Conservation (phyloP, 2,329 filamentous ascomycete species). For the Truncatella angustata region DNA sequence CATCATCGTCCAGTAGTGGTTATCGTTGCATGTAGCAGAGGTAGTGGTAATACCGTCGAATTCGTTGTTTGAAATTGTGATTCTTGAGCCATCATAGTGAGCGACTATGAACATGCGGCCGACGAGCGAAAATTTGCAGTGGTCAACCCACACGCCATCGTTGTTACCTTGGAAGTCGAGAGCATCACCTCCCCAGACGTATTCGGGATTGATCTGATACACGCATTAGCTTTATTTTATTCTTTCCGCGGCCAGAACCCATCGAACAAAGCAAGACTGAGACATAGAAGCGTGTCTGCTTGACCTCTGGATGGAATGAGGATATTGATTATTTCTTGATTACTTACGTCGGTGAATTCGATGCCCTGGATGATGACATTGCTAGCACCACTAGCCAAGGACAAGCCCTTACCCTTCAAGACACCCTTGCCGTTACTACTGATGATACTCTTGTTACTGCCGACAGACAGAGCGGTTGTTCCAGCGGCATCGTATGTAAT, state of each 20-base stretch:
- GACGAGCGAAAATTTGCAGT: conserved; percentile 32
- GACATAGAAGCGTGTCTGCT: no score
- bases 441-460: conserved; percentile 56
- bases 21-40: conserved; percentile 40
- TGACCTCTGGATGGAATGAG: no score
- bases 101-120: conserved; percentile 42
- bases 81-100: conserved; percentile 29
- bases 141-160: conserved; percentile 22
- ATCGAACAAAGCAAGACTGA: no score
- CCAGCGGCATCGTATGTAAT: conserved; percentile 51
- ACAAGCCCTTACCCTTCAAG: conserved; percentile 56
- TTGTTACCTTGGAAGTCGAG: conserved; percentile 37
- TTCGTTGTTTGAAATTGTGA: conserved; percentile 46
- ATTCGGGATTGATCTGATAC: conserved; percentile 53
- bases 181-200: conserved; percentile 57
- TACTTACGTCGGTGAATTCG: conserved; percentile 48
- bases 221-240: no score
- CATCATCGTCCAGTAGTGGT: conserved; percentile 41
- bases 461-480: conserved; percentile 45
- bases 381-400: conserved; percentile 42
- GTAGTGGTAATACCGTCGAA: conserved; percentile 41
- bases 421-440: conserved; percentile 50
- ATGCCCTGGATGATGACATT: conserved; percentile 62
- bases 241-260: no score
- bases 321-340: no score